These are phyloP conservation scores for Silene latifolia DNA, from an alignment of 148 eudicot genomes.

Conservation along the genomic window DNA sequence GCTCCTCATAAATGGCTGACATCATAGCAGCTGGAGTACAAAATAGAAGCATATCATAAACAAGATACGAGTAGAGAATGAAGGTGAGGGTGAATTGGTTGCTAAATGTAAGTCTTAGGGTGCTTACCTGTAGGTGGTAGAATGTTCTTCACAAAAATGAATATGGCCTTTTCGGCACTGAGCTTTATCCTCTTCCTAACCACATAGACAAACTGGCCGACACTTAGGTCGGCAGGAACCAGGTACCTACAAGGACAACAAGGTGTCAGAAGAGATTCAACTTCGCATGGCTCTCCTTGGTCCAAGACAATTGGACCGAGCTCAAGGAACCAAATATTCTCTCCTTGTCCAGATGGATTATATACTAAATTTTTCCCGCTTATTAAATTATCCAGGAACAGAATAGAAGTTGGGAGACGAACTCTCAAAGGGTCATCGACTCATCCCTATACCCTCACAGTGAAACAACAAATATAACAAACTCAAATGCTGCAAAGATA, in stretches of 20 bases:
- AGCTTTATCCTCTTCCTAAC: slow-evolving; percentile 95
- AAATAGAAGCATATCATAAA: slow-evolving; percentile 2
- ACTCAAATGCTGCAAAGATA: too few relatives aligned
- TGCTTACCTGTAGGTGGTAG: slow-evolving; percentile 81
- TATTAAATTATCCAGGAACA: too few relatives aligned
- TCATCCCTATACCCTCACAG: too few relatives aligned
- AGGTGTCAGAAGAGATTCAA: not conserved
- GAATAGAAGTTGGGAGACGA: too few relatives aligned
- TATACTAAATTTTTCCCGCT: too few relatives aligned
- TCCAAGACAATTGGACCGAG: too few relatives aligned
- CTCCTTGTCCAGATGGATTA: too few relatives aligned
- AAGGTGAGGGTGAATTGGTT: not conserved
- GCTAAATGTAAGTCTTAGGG: not conserved
- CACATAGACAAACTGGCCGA: slow-evolving; percentile 93
- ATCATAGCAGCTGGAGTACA: slow-evolving; percentile 67
- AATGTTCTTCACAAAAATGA: slow-evolving; percentile 79
- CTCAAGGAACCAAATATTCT: too few relatives aligned
- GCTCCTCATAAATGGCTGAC: slow-evolving; percentile 92
- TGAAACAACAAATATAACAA: too few relatives aligned
- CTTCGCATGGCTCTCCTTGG: too few relatives aligned
- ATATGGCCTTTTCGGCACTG: slow-evolving; percentile 89
- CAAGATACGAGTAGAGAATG: not conserved
- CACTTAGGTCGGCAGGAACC: slow-evolving; percentile 92
- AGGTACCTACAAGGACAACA: slow-evolving; percentile 51
- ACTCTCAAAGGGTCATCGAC: too few relatives aligned